Evolutionary conservation across 73 alveolate genomes (phyloP).

Genomic region (Paramecium sonneborni): DNA sequence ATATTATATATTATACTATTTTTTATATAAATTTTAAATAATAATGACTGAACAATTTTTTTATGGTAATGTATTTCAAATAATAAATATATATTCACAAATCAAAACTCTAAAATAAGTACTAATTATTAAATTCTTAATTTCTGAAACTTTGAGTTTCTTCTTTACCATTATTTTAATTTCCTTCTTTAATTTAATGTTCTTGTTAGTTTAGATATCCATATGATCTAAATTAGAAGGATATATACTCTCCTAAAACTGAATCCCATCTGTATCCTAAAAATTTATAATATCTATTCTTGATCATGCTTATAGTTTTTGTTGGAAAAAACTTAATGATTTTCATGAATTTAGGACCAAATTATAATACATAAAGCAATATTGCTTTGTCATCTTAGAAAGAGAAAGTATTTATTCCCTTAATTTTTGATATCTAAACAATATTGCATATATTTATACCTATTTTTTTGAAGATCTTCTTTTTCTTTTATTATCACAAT

Average conservation of each 20-base stretch:
- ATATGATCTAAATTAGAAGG: neutral
- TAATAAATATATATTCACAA: too few relatives aligned
- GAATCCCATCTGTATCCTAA: neutral
- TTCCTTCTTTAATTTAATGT: neutral
- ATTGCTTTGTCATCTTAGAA: neutral
- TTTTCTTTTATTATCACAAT: neutral
- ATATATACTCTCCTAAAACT: neutral
- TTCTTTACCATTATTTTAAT: neutral
- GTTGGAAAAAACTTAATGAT: neutral
- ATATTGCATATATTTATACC: neutral
- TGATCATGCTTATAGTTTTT: neutral
- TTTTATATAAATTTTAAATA: too few relatives aligned
- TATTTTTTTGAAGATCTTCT: neutral
- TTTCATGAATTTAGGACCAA: neutral
- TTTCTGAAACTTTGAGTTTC: neutral
- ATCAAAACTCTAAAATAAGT: too few relatives aligned
- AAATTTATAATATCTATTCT: slow-evolving; percentile 11
- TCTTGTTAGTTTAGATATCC: neutral
- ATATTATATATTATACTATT: too few relatives aligned
- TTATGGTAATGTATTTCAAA: too few relatives aligned
- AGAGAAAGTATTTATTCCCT: neutral
- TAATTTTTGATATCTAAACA: neutral
- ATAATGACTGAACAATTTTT: too few relatives aligned
- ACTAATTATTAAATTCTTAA: too few relatives aligned
- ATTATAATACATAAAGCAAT: neutral